Evolutionary conservation across 164 flowering plant genomes (phyloP), one percentile per base, ranked within the genome.

Genomic region (Platanus orientalis): DNA sequence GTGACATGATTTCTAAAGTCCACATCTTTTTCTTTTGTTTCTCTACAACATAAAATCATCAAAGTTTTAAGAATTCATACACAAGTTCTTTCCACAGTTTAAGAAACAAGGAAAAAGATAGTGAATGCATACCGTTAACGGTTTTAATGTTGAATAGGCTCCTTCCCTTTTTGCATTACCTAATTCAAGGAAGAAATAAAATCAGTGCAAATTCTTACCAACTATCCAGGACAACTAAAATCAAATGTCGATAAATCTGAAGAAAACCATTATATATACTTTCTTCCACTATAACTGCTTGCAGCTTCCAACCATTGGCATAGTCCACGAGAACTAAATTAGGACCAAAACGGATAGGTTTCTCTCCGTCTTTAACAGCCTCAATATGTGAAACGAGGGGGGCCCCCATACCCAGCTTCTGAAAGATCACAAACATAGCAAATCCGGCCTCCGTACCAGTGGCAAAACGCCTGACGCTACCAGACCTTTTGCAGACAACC

Each of bases 341-440:
- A 45, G 84, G 88, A 28, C 92, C 92, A 76, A 92, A 92, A 72
- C 60, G 77, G 21, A 92, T 65, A 27, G 97, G 83, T 58, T 84
- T 94, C 50, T 91, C 94, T 25, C 87, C 92, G 57, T 83, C 84
- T 77, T 89, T 91, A 60, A 76, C 76, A 10, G 96, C 88, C 75
- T 85, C 91, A 54, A 91, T 81, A 61, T 79, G 64, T 26, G 61
- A 71, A 60, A 79, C 89, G 5, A 68, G 67, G 36, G 76, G 73
- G 2, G 14, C 34, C 21, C 77, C 81, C 17, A 10, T 0, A 11
- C 59, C 79, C 19, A 79, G 58, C 74, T 78, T 89, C 60, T 55
- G 66, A 64, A 86, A 89, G 6, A 92, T 87, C 68, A 86, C 26
- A 24, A 67, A 63, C 49, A 87, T 52, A 2, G 97, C 94, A 74